phyloP scores from a whole-genome alignment of 2,329 filamentous ascomycete species.

The Aspergillus aculeatus region DNA sequence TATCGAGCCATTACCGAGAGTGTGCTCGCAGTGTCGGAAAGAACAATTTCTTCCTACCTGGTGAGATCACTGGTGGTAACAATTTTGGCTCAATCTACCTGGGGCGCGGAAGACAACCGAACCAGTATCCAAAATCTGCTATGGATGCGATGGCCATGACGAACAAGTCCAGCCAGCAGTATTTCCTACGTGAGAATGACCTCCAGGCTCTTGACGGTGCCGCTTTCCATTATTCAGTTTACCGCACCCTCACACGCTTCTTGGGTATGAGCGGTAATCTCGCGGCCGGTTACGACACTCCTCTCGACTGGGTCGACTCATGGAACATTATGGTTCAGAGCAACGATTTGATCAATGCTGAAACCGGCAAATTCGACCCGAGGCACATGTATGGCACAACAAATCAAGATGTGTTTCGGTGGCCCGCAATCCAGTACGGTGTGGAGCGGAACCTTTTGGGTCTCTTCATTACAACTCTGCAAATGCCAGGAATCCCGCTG shows the following conservation, averaged over 20 bases:
- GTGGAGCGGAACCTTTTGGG: slow-evolving; percentile 58
- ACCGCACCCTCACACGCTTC: slow-evolving; percentile 61
- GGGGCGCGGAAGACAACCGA: slow-evolving; percentile 60
- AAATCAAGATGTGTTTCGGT: slow-evolving; percentile 66
- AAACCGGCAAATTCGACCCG: slow-evolving; percentile 62
- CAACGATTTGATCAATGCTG: slow-evolving; percentile 61
- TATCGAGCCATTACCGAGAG: slow-evolving; percentile 55
- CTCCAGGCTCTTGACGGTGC: slow-evolving; percentile 58
- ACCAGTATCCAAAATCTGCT: slow-evolving; percentile 50
- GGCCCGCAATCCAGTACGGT: slow-evolving; percentile 59
- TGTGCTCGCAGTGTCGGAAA: slow-evolving; percentile 60
- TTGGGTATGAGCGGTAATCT: slow-evolving; percentile 60
- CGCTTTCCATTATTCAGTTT: slow-evolving; percentile 65
- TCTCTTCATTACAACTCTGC: slow-evolving; percentile 58
- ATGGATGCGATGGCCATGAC: slow-evolving; percentile 51
- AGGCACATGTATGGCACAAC: slow-evolving; percentile 64
- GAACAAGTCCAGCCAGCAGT: slow-evolving; percentile 42
- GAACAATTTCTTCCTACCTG: slow-evolving; percentile 63
- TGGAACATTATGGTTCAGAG: slow-evolving; percentile 59
- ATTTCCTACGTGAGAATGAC: slow-evolving; percentile 54
- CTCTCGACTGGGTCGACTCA: slow-evolving; percentile 54
- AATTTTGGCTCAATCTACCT: slow-evolving; percentile 60
- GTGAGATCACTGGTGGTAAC: slow-evolving; percentile 64
- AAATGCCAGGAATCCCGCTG: slow-evolving; percentile 61
- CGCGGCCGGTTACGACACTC: slow-evolving; percentile 53